Evolutionary conservation across 192 early-diverging fungal genomes (phyloP).

Genomic region (Endogone sp.): DNA sequence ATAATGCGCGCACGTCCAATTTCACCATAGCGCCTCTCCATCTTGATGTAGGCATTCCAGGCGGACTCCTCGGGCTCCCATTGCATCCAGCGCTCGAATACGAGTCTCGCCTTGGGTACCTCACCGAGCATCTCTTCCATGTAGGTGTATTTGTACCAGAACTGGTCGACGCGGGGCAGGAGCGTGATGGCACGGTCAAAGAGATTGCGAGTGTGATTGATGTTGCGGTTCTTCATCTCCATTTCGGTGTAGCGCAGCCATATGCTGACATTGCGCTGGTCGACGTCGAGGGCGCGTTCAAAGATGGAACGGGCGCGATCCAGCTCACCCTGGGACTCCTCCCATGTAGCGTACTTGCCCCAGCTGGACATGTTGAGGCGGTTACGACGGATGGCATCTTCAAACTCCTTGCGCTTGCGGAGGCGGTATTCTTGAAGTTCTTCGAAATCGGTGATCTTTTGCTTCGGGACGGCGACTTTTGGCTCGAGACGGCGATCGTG

Average conservation of each 20-base stretch:
- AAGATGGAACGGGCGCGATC: conserved; percentile 83
- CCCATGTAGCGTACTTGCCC: conserved; percentile 97
- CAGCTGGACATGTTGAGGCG: conserved; percentile 83
- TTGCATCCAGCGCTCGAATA: conserved; percentile 99
- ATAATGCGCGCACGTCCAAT: conserved; percentile 73
- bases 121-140: conserved; percentile 98
- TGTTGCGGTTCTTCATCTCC: conserved; percentile 97
- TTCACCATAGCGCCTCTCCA: conserved; percentile 89
- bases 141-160: conserved; percentile 95
- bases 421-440: conserved; percentile 89
- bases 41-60: conserved; percentile 93
- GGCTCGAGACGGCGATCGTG: conserved; percentile 72
- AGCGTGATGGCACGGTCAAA: conserved; percentile 89
- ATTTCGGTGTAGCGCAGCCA: conserved; percentile 94
- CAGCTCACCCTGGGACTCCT: conserved; percentile 86
- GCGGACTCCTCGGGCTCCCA: conserved; percentile 94
- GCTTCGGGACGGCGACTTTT: conserved; percentile 63
- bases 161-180: conserved; percentile 79
- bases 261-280: conserved; percentile 79
- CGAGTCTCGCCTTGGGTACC: conserved; percentile 77
- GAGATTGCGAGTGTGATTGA: conserved; percentile 91
- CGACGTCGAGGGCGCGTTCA: conserved; percentile 91
- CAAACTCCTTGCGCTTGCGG: conserved; percentile 91
- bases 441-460: conserved; percentile 89
- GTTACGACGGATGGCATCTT: conserved; percentile 86